These are phyloP conservation scores for Iris macrosiphon DNA, from an alignment of 106 monocot genomes.

Conservation along the genomic window DNA sequence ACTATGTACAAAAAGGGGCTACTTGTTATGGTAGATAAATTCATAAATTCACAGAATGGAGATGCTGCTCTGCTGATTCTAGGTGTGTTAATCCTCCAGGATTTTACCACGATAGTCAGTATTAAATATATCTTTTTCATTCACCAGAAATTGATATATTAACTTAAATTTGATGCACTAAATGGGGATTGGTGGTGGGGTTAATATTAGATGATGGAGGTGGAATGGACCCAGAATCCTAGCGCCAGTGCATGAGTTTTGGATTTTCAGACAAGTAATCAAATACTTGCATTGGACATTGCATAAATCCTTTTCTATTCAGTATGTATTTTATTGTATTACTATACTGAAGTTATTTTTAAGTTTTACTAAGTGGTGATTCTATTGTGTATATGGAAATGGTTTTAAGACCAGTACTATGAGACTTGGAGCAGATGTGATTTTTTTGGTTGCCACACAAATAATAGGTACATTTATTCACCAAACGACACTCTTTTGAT, in stretches of 20 bases:
- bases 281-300: slow-evolving; percentile 63
- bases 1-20: slow-evolving; percentile 71
- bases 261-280: slow-evolving; percentile 78
- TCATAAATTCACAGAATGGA: slow-evolving; percentile 27
- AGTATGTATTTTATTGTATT: slow-evolving; percentile 2
- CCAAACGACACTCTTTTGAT: too few species aligned
- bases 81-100: slow-evolving; percentile 27
- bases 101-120: not conserved
- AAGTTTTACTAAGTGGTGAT: slow-evolving; percentile 11
- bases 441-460: slow-evolving; percentile 57
- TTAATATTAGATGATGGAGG: slow-evolving; percentile 77
- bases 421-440: slow-evolving; percentile 89
- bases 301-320: slow-evolving; percentile 22
- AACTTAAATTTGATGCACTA: not conserved
- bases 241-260: slow-evolving; percentile 77
- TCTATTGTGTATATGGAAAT: slow-evolving; percentile 65
- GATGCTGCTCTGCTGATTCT: slow-evolving; percentile 58
- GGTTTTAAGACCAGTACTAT: slow-evolving; percentile 98
- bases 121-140: not conserved
- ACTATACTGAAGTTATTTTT: too few species aligned
- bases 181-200: not conserved
- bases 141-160: not conserved
- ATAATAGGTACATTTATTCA: slow-evolving; percentile 52
- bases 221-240: slow-evolving; percentile 71
- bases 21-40: slow-evolving; percentile 62